These are phyloP conservation scores for Fusarium floridanum DNA, from an alignment of 2,329 filamentous ascomycete genomes.

Conservation along the genomic window DNA sequence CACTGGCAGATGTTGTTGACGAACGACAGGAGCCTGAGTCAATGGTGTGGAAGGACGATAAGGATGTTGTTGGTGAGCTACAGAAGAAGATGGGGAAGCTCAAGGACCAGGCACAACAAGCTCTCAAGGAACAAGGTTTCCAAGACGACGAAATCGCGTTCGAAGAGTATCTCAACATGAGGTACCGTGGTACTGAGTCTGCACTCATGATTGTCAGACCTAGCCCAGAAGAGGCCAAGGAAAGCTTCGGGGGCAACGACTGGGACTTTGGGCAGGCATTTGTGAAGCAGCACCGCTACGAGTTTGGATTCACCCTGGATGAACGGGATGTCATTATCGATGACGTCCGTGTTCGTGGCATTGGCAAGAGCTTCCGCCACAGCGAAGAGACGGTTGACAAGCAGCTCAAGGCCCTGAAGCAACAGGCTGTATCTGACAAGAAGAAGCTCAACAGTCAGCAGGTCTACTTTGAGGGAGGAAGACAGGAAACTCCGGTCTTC, in stretches of 20 bases:
- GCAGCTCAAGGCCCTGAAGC: conserved; percentile 79
- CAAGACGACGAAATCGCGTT: conserved; percentile 79
- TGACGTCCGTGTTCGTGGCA: conserved; percentile 88
- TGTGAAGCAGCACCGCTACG: conserved; percentile 87
- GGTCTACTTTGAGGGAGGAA: conserved; percentile 88
- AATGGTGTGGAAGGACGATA: conserved; percentile 70
- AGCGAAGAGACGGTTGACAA: conserved; percentile 86
- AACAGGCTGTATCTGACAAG: conserved; percentile 66
- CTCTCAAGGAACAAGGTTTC: conserved; percentile 84
- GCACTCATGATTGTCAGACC: conserved; percentile 91
- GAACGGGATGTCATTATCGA: conserved; percentile 92
- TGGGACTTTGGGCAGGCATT: conserved; percentile 91
- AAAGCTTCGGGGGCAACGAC: conserved; percentile 71
- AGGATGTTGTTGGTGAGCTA: conserved; percentile 71
- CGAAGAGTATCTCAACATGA: conserved; percentile 94
- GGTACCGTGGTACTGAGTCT: conserved; percentile 91
- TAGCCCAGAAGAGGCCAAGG: conserved; percentile 69
- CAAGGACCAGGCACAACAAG: conserved; percentile 77
- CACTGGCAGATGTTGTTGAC: conserved; percentile 91
- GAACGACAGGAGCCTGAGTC: conserved; percentile 86
- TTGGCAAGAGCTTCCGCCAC: conserved; percentile 87
- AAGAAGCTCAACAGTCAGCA: conserved; percentile 75
- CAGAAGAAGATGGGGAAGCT: conserved; percentile 82
- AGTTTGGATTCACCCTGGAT: conserved; percentile 89
- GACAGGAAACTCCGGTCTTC: conserved; percentile 83